These are phyloP conservation scores for Micromonas pusilla DNA, from an alignment of 139 green algal genomes.

Conservation along the genomic window DNA sequence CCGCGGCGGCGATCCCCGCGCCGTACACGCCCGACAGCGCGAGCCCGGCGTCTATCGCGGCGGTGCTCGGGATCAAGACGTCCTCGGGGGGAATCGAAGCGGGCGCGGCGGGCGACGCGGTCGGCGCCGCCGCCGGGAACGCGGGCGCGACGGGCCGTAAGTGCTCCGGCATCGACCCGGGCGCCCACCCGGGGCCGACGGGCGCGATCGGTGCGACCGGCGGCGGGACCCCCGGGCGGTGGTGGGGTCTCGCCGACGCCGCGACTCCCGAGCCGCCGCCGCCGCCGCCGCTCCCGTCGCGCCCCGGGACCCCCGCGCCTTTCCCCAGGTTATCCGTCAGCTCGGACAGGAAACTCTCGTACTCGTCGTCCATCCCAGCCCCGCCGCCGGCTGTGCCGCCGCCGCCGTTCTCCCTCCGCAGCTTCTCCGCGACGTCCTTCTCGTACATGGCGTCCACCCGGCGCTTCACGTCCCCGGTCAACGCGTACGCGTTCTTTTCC, in stretches of 20 bases:
- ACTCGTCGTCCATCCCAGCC: conserved; percentile 74
- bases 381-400: conserved; percentile 11
- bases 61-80: neutral
- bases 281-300: neutral
- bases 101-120: too few species aligned
- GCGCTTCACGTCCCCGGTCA: conserved; percentile 55
- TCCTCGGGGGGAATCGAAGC: neutral
- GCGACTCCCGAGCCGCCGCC: too few species aligned
- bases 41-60: neutral
- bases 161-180: neutral
- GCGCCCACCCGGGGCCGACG: neutral
- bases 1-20: neutral
- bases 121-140: too few species aligned
- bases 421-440: conserved; percentile 7
- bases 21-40: neutral
- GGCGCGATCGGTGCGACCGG: too few species aligned
- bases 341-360: conserved; percentile 81
- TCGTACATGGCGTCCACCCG: neutral
- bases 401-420: conserved; percentile 27
- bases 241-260: too few species aligned
- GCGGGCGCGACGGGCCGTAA: neutral
- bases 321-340: neutral
- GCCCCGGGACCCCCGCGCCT: neutral
- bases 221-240: too few species aligned
- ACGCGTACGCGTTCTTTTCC: conserved; percentile 30